phyloP scores from a whole-genome alignment of 805 yeast genomes.

The Wickerhamiella allomyrinae region DNA sequence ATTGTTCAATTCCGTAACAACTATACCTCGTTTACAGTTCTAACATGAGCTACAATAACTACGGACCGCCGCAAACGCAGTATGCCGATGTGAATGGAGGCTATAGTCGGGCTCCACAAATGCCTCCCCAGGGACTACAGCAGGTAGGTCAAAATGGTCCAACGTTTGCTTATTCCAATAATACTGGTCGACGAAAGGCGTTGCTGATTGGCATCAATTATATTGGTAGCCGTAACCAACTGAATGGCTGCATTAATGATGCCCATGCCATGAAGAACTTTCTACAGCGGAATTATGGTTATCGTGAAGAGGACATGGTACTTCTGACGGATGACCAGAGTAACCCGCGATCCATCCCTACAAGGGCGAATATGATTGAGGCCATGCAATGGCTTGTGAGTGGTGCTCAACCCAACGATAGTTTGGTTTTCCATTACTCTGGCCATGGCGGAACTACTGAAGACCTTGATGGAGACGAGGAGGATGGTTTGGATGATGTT shows the following conservation, averaged over 20 bases:
- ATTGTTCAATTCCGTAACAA: no score
- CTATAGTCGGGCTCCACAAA: slow-evolving; percentile 10
- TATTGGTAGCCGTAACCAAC: slow-evolving; percentile 42
- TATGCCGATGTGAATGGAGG: background rate
- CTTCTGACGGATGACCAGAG: slow-evolving; percentile 30
- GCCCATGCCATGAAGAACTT: slow-evolving; percentile 34
- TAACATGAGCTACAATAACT: background rate
- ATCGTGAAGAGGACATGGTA: slow-evolving; percentile 27
- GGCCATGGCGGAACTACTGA: slow-evolving; percentile 73
- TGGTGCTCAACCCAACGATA: slow-evolving; percentile 62
- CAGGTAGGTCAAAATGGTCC: slow-evolving; percentile 19
- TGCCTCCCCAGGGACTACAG: slow-evolving; percentile 25
- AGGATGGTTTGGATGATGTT: slow-evolving; percentile 56
- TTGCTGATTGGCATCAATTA: slow-evolving; percentile 68
- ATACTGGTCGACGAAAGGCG: slow-evolving; percentile 63
- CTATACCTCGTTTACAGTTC: background rate
- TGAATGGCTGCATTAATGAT: slow-evolving; percentile 75
- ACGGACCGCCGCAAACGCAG: no score
- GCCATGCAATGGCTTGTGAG: slow-evolving; percentile 75
- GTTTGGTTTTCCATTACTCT: slow-evolving; percentile 68
- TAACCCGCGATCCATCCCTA: slow-evolving; percentile 37
- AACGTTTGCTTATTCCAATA: slow-evolving; percentile 48
- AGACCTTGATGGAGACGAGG: slow-evolving; percentile 64
- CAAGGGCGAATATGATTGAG: slow-evolving; percentile 51
- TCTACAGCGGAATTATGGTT: slow-evolving; percentile 27